Percentiles rank a stretch among this genome's conserved stretches.
phyloP scores from a whole-genome alignment of 2,329 filamentous ascomycete genomes.

The Tolypocladium capitatum region DNA sequence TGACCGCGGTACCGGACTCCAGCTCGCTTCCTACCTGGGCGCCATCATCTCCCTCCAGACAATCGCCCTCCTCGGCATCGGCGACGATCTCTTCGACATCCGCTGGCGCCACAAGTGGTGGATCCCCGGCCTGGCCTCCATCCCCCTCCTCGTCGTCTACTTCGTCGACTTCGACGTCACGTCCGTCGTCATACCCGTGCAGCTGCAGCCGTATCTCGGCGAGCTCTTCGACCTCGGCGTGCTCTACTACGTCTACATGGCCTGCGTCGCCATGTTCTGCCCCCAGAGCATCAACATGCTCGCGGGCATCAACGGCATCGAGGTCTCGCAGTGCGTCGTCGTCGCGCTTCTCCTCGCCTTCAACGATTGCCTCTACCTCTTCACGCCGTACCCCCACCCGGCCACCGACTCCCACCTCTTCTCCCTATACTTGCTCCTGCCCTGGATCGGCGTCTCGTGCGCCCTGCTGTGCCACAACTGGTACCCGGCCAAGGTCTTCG shows the following conservation, averaged over 20 bases:
- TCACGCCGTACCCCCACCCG: conserved; percentile 75
- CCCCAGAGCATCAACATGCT: conserved; percentile 99
- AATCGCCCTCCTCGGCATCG: conserved; percentile 80
- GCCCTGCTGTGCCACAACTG: conserved; percentile 86
- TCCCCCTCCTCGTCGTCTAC: conserved; percentile 91
- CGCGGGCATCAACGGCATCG: conserved; percentile 98
- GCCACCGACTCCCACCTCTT: conserved; percentile 93
- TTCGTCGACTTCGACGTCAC: conserved; percentile 98
- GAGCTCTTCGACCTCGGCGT: conserved; percentile 70
- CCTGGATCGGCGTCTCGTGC: conserved; percentile 83
- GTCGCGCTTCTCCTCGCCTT: conserved; percentile 71
- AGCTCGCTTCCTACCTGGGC: conserved; percentile 91
- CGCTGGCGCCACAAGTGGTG: conserved; percentile 98
- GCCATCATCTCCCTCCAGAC: conserved; percentile 87
- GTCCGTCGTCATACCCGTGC: conserved; percentile 79
- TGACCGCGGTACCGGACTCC: conserved; percentile 1
- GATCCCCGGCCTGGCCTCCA: conserved; percentile 85
- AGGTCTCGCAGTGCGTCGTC: conserved; percentile 86
- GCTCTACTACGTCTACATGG: conserved; percentile 95
- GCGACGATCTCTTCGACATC: conserved; percentile 95
- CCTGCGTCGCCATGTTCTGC: conserved; percentile 88
- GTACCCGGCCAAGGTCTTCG: conserved; percentile 90
- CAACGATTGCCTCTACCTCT: conserved; percentile 82
- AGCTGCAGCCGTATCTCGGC: conserved; percentile 72
- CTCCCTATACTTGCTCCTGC: conserved; percentile 85